Evolutionary conservation across 2,329 filamentous ascomycete species (phyloP), one percentile per base, ranked within the genome.

Genomic region (Penicillium rolfsii): DNA sequence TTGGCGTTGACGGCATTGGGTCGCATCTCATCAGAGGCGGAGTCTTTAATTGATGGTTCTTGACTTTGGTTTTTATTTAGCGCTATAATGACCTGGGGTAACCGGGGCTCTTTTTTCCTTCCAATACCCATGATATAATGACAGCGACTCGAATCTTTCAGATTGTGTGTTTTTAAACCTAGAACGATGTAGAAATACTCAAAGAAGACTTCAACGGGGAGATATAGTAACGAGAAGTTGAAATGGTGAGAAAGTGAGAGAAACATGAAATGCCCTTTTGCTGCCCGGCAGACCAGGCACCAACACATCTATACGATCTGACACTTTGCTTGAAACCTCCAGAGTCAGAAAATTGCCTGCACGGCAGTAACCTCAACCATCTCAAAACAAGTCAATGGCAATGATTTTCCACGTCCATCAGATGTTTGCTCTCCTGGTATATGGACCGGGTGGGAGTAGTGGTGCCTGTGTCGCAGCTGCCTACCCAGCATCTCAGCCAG

Each of bases 1-100:
- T 30, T 35, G 48, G 48, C 28, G 48, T 50, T 50, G 28, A 50
- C 14, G n/a, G 48, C n/a, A 33, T 35, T 35, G 16, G 48, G 7
- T 49, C 24, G 28, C 48, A 50, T 35, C n/a, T 50, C 28, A 50
- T 50, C 30, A 26, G 48, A 50, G 48, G n/a, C 30, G 48, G 48
- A 50, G 48, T 35, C 28, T 22, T 12, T 19, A 22, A 22, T 22
- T 22, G 19, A 50, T 50, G 12, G 30, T 50, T 6, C 48, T 35
- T 50, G 28, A 22, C 19, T 22, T 22, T 1, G 19, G 19, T 22
- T 22, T 22, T 50, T 50, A 28, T 50, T 50, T 50, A 50, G 48
- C 48, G 48, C 35, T 28, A 50, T 50, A 50, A 50, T 35, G 28
- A 35, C 9, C n/a, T 14, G 48, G 9, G n/a, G 16, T 50, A n/a